Base-by-base conservation (phyloP, 2,329 filamentous ascomycete species). In the Xylariales sp. region DNA sequence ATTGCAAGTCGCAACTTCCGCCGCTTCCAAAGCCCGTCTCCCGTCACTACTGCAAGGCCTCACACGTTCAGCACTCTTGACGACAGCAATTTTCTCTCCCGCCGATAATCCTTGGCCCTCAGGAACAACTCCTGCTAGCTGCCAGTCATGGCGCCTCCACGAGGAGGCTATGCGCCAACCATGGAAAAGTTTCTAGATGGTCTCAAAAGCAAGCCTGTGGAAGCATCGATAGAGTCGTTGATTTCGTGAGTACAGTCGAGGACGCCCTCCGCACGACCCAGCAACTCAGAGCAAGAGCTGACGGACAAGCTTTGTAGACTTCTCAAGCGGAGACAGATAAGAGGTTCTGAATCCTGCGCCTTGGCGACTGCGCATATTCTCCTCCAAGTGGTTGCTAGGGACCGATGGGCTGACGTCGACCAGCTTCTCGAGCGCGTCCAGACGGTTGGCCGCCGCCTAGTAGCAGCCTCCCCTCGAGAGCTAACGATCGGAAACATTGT, bases 401-500 rank as follows among this genome's bases (percentile, higher is more conserved):
- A 85, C 50, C 86, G 83, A 59, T 90, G 84, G 67, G 74, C 76
- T 44, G 85, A 91, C 59, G 83, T 89, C 32, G 77, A 81, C 34
- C 81, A 83, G 53, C 79, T 98, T 35, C 79, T 97, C 42, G 78
- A 83, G 51, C 82, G 87, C 48, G 82, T 98, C 44, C 82, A 86
- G 47, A 76, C 81, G 42, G 81, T 91, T 17, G 93, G 93, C 40
- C 76, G 81, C 50, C 78, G 81, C 39, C 72, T 98, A 29, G 82
- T 85, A 24, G 78, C 84, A 39, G 90, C 93, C 6, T 88, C 95
- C 53, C 91, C 91, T 13, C 79, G 85, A 43, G 93, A 97, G 66
- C 83, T 95, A 51, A 88, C 89, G 5, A 88, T 96, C 30, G 91
- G 89, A 37, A 98, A 98, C 56, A 90, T 98, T 50, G 88, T 96